Base-by-base conservation (phyloP, 2,329 filamentous ascomycete species). In the Harringtonia aguacate region DNA sequence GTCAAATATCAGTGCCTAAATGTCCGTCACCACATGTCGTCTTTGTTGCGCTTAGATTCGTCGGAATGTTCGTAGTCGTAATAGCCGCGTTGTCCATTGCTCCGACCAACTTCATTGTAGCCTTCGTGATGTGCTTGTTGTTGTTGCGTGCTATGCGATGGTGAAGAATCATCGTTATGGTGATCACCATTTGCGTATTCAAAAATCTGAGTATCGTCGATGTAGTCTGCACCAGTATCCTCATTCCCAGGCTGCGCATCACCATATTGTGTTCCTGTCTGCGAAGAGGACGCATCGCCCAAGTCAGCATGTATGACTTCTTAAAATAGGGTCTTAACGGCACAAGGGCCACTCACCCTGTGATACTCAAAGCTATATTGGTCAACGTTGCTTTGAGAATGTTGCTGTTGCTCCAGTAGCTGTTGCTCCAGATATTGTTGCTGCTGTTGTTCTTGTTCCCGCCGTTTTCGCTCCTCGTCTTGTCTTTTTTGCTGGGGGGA, bases 401-500 rank as follows among this genome's bases (percentile, higher is more conserved):
- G 50, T 46, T 47, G 45, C 5, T 43, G 35, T 44, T 54, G 49
- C 31, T 18, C 22, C 17, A 57, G 50, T 46, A 61, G 57, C 51
- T 66, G 58, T 50, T 67, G 63, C 49, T 69, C 61, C 41, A 63
- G 61, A 51, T 66, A 63, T 43, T 66, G 64, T 45, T 63, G 61
- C 43, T 67, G 65, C 45, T 66, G 64, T 46, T 62, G 60, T 43
- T 68, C 66, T 38, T 66, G 62, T 47, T 72, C 67, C 47, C 69
- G 60, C 33, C 63, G 63, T 52, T 69, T 71, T 51, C 77, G 73
- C 54, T 64, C 62, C 50, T 64, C 62, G 36, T 63, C 59, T 39
- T 56, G 54, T 20, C 59, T 51, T 49, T 63, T 64, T 46, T 64
- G 60, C 48, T 63, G 87, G 30, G 84, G 80, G 15, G 84, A 89